Evolutionary conservation across 2,329 filamentous ascomycete species (phyloP).

Genomic region (Cordyceps farinosa): DNA sequence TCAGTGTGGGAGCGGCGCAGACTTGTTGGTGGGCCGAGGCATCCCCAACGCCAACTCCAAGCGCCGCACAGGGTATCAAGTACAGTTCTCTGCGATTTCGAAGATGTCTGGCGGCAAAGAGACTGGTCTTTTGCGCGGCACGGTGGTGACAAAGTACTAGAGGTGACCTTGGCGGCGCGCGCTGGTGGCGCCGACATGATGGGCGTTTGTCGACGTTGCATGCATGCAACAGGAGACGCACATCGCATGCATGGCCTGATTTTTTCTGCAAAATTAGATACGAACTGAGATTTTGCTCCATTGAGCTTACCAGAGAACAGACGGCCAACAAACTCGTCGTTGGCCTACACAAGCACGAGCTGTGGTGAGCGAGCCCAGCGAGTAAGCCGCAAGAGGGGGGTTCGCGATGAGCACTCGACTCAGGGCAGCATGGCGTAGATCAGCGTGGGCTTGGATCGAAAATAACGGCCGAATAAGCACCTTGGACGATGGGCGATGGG

Average conservation of each 20-base stretch:
- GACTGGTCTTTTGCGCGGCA: background rate
- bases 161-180: background rate
- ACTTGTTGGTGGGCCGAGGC: background rate
- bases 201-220: constrained; percentile 7
- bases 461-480: background rate
- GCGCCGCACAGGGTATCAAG: background rate
- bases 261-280: background rate
- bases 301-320: background rate
- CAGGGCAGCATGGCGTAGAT: background rate
- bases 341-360: background rate
- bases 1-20: background rate
- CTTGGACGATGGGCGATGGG: background rate
- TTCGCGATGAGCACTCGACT: background rate
- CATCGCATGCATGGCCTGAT: background rate
- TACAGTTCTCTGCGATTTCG: background rate
- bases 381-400: background rate
- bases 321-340: background rate
- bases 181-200: background rate
- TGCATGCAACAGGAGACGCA: background rate
- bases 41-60: background rate
- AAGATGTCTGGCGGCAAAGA: background rate
- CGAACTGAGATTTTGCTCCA: background rate
- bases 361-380: background rate
- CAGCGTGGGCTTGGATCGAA: background rate
- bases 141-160: background rate